Evolutionary conservation across 257 asterid species (phyloP).

Genomic region (Solanum tarijense): DNA sequence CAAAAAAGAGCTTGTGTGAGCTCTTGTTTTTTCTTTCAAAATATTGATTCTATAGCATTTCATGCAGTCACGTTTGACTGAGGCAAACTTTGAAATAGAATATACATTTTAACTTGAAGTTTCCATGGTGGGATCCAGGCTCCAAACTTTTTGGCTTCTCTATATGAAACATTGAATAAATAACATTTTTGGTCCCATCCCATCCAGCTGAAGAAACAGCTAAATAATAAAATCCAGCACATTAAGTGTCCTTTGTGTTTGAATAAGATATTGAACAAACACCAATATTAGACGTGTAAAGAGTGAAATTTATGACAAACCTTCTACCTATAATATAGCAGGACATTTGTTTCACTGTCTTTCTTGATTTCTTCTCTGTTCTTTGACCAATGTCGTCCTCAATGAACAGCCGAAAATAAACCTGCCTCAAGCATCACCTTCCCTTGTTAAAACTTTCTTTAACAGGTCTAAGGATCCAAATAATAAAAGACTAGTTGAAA

Average conservation of each 20-base stretch:
- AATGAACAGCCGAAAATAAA: not conserved
- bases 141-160: not conserved
- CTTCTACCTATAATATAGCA: not conserved
- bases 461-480: not conserved
- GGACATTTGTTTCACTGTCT: not conserved
- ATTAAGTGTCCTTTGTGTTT: not conserved
- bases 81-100: not conserved
- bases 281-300: not conserved
- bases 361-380: not conserved
- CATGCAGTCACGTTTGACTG: not conserved
- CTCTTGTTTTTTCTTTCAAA: not conserved
- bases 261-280: not conserved
- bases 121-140: not conserved
- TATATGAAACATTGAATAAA: not conserved
- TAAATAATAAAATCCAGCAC: not conserved
- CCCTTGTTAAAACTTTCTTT: not conserved
- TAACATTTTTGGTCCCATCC: not conserved
- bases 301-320: not conserved
- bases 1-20: not conserved
- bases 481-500: not conserved
- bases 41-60: not conserved
- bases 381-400: not conserved
- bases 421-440: constrained; percentile 10
- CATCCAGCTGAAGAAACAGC: not conserved
- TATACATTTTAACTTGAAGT: not conserved